Evolutionary conservation across 73 alveolate species (phyloP).

Genomic region (Tetrahymena elliotti): DNA sequence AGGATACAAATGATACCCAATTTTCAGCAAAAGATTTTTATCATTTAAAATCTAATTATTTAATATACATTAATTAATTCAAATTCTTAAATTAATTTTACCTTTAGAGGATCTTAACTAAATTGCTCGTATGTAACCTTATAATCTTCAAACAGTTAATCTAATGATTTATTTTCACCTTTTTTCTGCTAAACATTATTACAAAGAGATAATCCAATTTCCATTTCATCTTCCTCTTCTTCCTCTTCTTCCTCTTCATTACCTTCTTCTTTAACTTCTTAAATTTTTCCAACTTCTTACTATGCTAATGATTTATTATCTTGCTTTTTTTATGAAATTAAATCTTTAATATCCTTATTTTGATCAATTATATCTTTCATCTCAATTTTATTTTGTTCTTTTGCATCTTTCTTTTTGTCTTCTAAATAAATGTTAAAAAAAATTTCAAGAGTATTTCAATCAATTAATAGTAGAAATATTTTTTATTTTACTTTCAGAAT

Average conservation of each 20-base stretch:
- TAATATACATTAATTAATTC: background rate
- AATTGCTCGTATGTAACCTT: conserved; percentile 60
- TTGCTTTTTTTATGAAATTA: background rate
- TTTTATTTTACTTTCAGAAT: background rate
- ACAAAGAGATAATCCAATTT: conserved; percentile 39
- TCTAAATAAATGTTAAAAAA: too few species aligned
- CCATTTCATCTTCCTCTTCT: conserved; percentile 48
- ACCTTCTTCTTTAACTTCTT: background rate
- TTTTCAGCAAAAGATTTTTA: conserved; percentile 70
- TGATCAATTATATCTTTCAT: background rate
- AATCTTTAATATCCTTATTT: background rate
- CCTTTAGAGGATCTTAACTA: conserved; percentile 64
- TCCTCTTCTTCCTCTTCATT: conserved; percentile 28
- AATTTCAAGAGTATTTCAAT: background rate
- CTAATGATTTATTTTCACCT: conserved; percentile 33
- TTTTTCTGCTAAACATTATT: conserved; percentile 17
- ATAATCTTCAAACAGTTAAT: conserved; percentile 53
- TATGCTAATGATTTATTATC: background rate
- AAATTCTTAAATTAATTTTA: background rate
- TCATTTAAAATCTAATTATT: conserved; percentile 41
- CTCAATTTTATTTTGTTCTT: background rate
- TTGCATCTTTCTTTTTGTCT: background rate
- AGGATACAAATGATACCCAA: conserved; percentile 68
- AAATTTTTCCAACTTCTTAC: background rate
- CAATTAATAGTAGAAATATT: background rate